Evolutionary conservation across 495 filamentous ascomycete species (phyloP), one percentile per base, ranked within the genome.

Genomic region (Corynascus novoguineensis): DNA sequence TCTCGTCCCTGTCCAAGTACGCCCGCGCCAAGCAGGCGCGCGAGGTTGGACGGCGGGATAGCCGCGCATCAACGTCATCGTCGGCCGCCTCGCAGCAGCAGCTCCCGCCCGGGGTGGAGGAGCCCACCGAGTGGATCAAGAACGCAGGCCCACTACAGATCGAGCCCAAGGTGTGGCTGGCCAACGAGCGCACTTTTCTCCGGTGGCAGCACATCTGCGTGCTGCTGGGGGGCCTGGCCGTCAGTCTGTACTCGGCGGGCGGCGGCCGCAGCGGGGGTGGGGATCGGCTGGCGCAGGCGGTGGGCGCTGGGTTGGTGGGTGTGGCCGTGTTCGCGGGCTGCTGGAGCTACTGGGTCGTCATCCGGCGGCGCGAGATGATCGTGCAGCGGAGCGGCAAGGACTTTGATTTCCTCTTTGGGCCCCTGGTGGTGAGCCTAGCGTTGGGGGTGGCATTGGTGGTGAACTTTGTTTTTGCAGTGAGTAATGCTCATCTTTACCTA

Each of bases 81-180:
- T n/a, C n/a, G n/a, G n/a, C n/a, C n/a, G n/a, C n/a, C n/a, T n/a
- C n/a, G n/a, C n/a, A n/a, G n/a, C n/a, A n/a, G n/a, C n/a, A n/a
- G n/a, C 75, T 98, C 24, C 93, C 93, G 0, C 86, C 88, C 5
- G 95, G 95, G 19, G 88, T 98, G n/a, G 80, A 74, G 31, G 83
- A 92, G 55, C 93, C 93, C 10, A 83, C 80, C 1, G 77, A 79
- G 44, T 90, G 92, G 82, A 86, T 98, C 74, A 98, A 97, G 75
- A 92, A 98, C 70, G 78, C 87, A 0, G 92, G 92, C 0, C 89
- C 90, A 1, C 78, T 97, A 32, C 82, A 88, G 50, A 90, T 98
- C 37, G 93, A 98, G 71, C 88, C 89, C 38, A 98, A 98, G 72
- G 92, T 98, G 6, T 98, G 93, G 92, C 86, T 98, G 32, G 93